Evolutionary conservation across 306 rosid genomes (phyloP).

Genomic region (Delonix regia): DNA sequence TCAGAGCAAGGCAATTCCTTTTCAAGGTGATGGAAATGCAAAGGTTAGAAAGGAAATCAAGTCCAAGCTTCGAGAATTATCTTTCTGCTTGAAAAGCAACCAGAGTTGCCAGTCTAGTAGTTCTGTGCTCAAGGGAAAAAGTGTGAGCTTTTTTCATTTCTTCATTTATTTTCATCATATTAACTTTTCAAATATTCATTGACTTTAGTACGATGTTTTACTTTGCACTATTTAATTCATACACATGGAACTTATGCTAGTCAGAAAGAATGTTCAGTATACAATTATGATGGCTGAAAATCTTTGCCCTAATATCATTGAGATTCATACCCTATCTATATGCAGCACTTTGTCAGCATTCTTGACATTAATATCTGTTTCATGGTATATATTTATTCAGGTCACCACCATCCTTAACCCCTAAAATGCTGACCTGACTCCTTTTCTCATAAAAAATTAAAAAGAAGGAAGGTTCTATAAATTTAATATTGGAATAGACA

Average conservation of each 20-base stretch:
- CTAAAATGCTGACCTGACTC: background rate
- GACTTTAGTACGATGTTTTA: background rate
- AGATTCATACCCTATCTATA: background rate
- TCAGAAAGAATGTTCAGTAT: background rate
- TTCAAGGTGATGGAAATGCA: slow-evolving; percentile 63
- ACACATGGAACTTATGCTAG: background rate
- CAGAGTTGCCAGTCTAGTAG: slow-evolving; percentile 45
- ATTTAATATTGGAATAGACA: background rate
- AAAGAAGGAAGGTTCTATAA: background rate
- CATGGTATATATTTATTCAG: background rate
- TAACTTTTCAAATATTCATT: slow-evolving; percentile 3
- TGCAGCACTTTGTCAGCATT: background rate
- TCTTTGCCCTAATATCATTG: background rate
- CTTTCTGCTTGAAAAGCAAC: slow-evolving; percentile 52
- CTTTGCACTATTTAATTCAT: background rate
- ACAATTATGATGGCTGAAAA: slow-evolving; percentile 15
- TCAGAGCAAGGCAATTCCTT: slow-evolving; percentile 83
- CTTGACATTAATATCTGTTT: background rate
- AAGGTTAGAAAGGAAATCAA: slow-evolving; percentile 59
- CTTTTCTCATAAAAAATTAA: background rate
- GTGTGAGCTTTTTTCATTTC: slow-evolving; percentile 44
- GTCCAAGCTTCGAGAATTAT: slow-evolving; percentile 66
- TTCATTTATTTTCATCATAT: slow-evolving; percentile 23
- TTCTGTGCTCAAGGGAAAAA: slow-evolving; percentile 56
- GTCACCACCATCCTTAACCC: background rate